Evolutionary conservation across 2,329 filamentous ascomycete species (phyloP).

Genomic region (Periconia digitata): DNA sequence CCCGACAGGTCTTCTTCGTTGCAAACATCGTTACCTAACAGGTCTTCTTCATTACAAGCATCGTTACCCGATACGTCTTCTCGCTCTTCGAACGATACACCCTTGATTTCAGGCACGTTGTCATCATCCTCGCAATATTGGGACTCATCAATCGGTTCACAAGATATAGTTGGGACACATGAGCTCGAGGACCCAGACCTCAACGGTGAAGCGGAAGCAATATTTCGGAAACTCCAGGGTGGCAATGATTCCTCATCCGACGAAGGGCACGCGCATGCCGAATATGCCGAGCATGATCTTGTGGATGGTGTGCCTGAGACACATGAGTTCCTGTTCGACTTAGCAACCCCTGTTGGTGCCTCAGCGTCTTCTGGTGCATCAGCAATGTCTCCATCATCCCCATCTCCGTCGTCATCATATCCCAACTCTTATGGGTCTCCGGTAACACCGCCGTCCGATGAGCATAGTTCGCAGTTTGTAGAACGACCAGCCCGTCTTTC

Average conservation of each 20-base stretch:
- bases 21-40: conserved; percentile 28
- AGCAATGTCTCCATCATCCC: background rate
- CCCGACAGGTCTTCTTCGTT: conserved; percentile 30
- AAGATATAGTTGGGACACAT: too few relatives aligned
- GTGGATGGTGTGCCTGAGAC: conserved; percentile 24
- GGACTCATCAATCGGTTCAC: conserved; percentile 1
- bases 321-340: conserved; percentile 30
- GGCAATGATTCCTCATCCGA: conserved; percentile 15
- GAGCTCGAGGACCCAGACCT: conserved; percentile 8
- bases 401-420: background rate
- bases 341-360: conserved; percentile 10
- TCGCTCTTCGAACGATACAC: conserved; percentile 28
- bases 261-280: conserved; percentile 18
- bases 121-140: conserved; percentile 9
- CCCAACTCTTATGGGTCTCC: background rate
- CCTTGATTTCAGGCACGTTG: conserved; percentile 14
- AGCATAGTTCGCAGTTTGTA: background rate
- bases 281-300: conserved; percentile 10
- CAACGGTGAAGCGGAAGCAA: conserved; percentile 27
- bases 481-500: background rate
- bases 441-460: background rate
- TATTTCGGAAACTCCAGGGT: conserved; percentile 31
- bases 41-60: conserved; percentile 24
- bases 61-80: conserved; percentile 29
- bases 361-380: background rate